Base-by-base conservation (phyloP, 257 asterid genomes). In the Nicotiana paniculata region DNA sequence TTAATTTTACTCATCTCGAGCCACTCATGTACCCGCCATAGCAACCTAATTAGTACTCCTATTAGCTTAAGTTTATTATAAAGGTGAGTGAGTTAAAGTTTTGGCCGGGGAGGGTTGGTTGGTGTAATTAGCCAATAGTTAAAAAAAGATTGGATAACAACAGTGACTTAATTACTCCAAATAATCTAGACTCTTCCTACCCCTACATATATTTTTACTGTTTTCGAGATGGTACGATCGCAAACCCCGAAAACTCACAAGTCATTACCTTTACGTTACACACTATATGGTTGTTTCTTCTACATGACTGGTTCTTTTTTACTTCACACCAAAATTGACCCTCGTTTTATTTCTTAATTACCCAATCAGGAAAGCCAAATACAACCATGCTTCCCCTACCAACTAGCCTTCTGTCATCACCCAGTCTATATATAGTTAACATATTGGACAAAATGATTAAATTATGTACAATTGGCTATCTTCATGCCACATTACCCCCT, bases 71-170 rank as follows among this genome's bases (percentile, higher is more conserved):
- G 33, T 26, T 72, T 43, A 21, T 72, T 21, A 21, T 21, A 21
- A 46, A 46, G 15, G 61, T 72, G 59, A 43, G 61, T 43, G 13
- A 12, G 35, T 70, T 9, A 48, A 63, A n/a, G 33, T 32, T 64
- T 16, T 43, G 59, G 0, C 35, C 35, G 35, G 77, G 74, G 77
- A 30, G 77, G 83, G 85, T 81, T 65, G 79, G 84, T 85, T 68
- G 24, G 59, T 43, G 3, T 72, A 21, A 57, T 37, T 79, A 37
- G 85, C 81, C 87, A 83, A 83, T 66, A 70, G 87, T 74, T 48
- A 78, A 84, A 85, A 55, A 87, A 82, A 84, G 79, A 84, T 83
- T 86, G 90, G 88, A 87, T 86, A 83, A 81, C 89, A 88, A 86
- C 80, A 69, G 79, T 64, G 64, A 83, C 70, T 79, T 65, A 58